Base-by-base conservation (phyloP, 176 grass and related monocot genomes). In the Guadua angustifolia region DNA sequence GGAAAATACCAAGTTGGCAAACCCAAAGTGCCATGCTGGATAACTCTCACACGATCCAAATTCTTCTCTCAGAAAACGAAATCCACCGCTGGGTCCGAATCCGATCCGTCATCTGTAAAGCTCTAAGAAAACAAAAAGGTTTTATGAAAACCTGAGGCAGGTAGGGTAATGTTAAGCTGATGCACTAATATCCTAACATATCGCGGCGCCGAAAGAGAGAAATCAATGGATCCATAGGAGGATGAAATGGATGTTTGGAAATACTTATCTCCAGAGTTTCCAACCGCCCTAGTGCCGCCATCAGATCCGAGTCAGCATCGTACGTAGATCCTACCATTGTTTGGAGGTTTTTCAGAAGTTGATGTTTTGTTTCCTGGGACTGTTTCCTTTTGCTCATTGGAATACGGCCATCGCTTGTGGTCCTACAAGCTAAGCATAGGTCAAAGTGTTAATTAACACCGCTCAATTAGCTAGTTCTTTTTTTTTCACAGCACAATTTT, bases 1-100 rank as follows among this genome's bases (percentile, higher is more conserved):
- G 49, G 77, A 79, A 60, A 90, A 90, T 22, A 51, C 84, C 84
- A 86, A 90, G 83, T 82, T 82, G 88, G 65, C 83, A 67, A 86
- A 3, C 43, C 82, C 25, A 35, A 82, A 59, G 26, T 3, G 79
- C 88, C 84, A 90, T 14, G 74, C 84, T 90, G 88, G 79, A 90
- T 77, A 49, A 78, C 67, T 16, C 77, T 22, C 52, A 15, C 77
- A 32, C 77, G 32, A 32, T 49, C 66, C 26, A 55, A 73, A 55
- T 85, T 72, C 79, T 71, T 60, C 66, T 19, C 4, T 8, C 22
- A 72, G 59, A 72, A 78, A 71, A 78, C 61, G 60, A 79, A 76
- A 72, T 19, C 25, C 74, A 29, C 73, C 39, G 47, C 65, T 72
- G 12, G 5, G 38, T 35, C 74, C 33, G 3, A 35, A 35, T 35